These are phyloP conservation scores for Biscutella auriculata DNA, from an alignment of 441 rosid genomes.

Conservation along the genomic window DNA sequence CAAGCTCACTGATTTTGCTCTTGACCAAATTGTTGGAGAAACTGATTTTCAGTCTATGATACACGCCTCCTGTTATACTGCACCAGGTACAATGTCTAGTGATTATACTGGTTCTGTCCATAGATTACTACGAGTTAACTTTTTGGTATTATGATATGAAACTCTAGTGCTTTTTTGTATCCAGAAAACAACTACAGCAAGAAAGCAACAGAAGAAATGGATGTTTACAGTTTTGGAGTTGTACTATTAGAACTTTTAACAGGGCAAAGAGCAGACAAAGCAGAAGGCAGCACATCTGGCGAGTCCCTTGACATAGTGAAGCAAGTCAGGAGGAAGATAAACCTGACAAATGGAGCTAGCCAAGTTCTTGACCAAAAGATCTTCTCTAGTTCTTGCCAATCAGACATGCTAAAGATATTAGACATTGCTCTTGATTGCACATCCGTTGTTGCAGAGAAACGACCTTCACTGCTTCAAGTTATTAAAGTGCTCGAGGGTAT, in stretches of 20 bases:
- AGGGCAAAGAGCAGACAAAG: slow-evolving; percentile 69
- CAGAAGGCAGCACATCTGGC: slow-evolving; percentile 34
- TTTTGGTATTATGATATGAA: background rate
- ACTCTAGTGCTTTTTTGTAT: slow-evolving; percentile 11
- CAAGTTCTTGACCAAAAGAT: slow-evolving; percentile 68
- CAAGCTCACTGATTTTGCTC: slow-evolving; percentile 52
- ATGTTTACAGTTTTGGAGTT: slow-evolving; percentile 80
- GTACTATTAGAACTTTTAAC: slow-evolving; percentile 71
- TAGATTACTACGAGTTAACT: background rate
- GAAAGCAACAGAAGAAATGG: slow-evolving; percentile 74
- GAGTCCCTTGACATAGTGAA: slow-evolving; percentile 62
- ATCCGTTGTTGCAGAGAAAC: slow-evolving; percentile 59
- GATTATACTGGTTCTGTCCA: too few relatives aligned
- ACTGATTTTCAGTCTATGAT: slow-evolving; percentile 52
- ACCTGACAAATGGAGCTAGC: slow-evolving; percentile 53
- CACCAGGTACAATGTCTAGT: slow-evolving; percentile 51
- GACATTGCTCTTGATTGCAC: slow-evolving; percentile 69
- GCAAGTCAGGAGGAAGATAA: slow-evolving; percentile 82
- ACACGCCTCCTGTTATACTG: slow-evolving; percentile 54
- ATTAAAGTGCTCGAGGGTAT: slow-evolving; percentile 45
- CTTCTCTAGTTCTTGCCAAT: slow-evolving; percentile 32
- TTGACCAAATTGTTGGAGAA: slow-evolving; percentile 69
- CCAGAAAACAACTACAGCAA: slow-evolving; percentile 63
- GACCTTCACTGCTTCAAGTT: slow-evolving; percentile 65
- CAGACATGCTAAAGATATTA: slow-evolving; percentile 60